These are phyloP conservation scores for Xylaria sp. DNA, from an alignment of 2,329 filamentous ascomycete species.

Conservation along the genomic window DNA sequence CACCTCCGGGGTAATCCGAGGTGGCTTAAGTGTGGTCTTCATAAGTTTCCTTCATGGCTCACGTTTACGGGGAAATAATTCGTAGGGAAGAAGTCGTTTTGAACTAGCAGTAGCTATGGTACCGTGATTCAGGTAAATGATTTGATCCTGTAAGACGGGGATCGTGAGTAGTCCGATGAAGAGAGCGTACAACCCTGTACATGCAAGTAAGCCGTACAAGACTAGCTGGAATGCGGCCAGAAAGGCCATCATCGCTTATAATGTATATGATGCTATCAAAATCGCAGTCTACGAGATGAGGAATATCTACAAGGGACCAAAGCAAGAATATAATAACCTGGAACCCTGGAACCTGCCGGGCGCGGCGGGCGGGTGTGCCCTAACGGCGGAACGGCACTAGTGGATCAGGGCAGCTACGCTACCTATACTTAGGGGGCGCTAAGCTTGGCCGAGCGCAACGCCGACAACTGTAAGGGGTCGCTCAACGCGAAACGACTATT, in stretches of 20 bases:
- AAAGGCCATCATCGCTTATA: neutral
- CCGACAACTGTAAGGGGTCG: too few relatives aligned
- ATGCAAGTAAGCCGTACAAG: neutral
- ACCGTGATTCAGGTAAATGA: constrained; percentile 57
- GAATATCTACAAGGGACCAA: neutral
- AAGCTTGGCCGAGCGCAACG: too few relatives aligned
- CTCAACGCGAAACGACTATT: neutral
- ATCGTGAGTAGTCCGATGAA: constrained; percentile 37
- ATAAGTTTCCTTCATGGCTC: neutral
- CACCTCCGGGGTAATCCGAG: neutral
- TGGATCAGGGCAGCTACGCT: neutral
- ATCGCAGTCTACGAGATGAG: neutral
- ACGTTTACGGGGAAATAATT: too few relatives aligned
- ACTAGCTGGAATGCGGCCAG: neutral
- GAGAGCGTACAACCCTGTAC: neutral
- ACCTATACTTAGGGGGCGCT: too few relatives aligned
- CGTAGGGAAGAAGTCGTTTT: too few relatives aligned
- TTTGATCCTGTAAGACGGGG: constrained; percentile 63
- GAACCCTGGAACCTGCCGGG: too few relatives aligned
- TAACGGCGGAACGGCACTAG: neutral
- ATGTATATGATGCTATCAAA: constrained; percentile 1
- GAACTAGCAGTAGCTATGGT: too few relatives aligned
- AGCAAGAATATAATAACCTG: neutral
- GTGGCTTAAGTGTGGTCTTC: neutral
- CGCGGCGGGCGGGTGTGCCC: neutral